These are phyloP conservation scores for Plantago elongata DNA, from an alignment of 257 asterid species.

Conservation along the genomic window DNA sequence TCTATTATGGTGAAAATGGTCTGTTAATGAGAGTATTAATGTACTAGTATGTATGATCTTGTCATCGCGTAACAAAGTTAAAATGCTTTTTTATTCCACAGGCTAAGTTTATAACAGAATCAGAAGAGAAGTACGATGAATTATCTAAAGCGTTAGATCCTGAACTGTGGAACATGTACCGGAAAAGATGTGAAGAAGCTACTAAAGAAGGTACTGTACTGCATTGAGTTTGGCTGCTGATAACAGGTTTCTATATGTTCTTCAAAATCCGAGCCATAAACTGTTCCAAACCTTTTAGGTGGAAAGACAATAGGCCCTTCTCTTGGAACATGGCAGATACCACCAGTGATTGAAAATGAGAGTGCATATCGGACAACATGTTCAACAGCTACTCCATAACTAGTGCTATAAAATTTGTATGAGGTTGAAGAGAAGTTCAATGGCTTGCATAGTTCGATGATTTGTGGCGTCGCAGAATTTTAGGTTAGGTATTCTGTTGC, in stretches of 20 bases:
- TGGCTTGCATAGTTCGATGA: neutral
- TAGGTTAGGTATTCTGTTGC: too few relatives aligned
- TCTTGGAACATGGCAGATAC: conserved; percentile 89
- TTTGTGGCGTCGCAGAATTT: too few relatives aligned
- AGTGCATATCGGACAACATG: conserved; percentile 37
- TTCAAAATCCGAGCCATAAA: neutral
- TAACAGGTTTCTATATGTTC: neutral
- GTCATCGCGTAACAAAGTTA: neutral
- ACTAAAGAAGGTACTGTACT: conserved; percentile 67
- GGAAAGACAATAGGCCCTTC: conserved; percentile 68
- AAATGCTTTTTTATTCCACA: conserved; percentile 8
- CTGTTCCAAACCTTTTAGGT: conserved; percentile 34
- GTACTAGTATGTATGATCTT: neutral
- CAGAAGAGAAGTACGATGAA: conserved; percentile 61
- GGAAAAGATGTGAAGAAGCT: conserved; percentile 86
- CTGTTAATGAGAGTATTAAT: neutral
- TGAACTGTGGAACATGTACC: conserved; percentile 46
- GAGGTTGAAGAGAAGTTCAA: neutral
- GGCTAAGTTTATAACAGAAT: conserved; percentile 73
- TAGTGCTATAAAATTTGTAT: neutral
- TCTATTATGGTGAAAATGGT: too few relatives aligned
- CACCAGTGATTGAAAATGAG: conserved; percentile 68
- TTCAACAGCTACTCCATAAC: conserved; percentile 23
- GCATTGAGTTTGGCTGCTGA: conserved; percentile 1
- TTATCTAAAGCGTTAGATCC: conserved; percentile 54